Conservation (phyloP, 805 yeast species). For the Saccharomycopsis synnaedendra region DNA sequence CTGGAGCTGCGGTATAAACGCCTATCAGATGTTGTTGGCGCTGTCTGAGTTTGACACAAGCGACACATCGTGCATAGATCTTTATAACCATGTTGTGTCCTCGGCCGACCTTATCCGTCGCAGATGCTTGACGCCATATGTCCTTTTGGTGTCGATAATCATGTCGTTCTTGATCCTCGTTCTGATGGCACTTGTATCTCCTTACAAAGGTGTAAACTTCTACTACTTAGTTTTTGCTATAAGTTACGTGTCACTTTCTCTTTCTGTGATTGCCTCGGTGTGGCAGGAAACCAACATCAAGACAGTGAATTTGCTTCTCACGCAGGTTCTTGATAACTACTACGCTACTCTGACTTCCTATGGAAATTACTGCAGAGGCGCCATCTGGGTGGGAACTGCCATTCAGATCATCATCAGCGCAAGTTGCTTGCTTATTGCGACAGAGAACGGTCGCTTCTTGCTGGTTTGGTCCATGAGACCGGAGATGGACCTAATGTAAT, state of each 20-base stretch:
- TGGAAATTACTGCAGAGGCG: slow-evolving; percentile 10
- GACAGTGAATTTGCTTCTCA: slow-evolving; percentile 12
- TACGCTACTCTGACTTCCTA: slow-evolving; percentile 4
- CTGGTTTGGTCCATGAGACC: not conserved
- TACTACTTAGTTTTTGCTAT: slow-evolving; percentile 9
- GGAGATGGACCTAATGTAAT: not conserved
- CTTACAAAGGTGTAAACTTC: not conserved
- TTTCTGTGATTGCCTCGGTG: slow-evolving; percentile 14
- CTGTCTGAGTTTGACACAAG: slow-evolving; percentile 3
- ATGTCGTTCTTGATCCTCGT: slow-evolving; percentile 7
- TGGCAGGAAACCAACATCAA: slow-evolving; percentile 17
- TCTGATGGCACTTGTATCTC: slow-evolving; percentile 10
- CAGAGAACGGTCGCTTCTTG: not conserved
- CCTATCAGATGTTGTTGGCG: slow-evolving; percentile 3
- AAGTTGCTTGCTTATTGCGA: slow-evolving; percentile 6
- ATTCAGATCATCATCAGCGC: slow-evolving; percentile 13
- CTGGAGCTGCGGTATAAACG: slow-evolving; percentile 14
- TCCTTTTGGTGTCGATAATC: slow-evolving; percentile 12
- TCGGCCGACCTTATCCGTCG: slow-evolving; percentile 12
- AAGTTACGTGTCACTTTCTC: slow-evolving; percentile 8
- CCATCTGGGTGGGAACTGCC: slow-evolving; percentile 15
- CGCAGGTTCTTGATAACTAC: slow-evolving; percentile 9
- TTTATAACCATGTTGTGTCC: slow-evolving; percentile 10
- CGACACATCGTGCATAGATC: slow-evolving; percentile 2
- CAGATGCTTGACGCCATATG: slow-evolving; percentile 15